phyloP scores from a whole-genome alignment of 805 yeast genomes.

The Ogataea naganishii region DNA sequence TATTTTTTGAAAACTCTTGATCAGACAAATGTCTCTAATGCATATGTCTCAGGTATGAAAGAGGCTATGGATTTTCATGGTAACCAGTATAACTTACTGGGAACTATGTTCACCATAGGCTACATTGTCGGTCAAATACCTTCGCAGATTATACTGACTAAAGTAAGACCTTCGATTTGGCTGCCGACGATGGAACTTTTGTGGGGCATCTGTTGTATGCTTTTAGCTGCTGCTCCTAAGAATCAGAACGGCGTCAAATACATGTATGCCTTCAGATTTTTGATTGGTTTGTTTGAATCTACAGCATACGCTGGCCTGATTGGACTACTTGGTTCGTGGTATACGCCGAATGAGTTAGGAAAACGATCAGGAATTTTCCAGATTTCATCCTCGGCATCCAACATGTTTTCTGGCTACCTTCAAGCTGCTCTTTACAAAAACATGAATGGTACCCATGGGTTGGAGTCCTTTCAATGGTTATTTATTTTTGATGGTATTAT shows the following conservation, averaged over 20 bases:
- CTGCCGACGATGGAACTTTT: conserved; percentile 11
- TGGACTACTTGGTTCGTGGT: conserved; percentile 49
- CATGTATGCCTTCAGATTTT: conserved; percentile 51
- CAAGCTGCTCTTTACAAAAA: conserved; percentile 42
- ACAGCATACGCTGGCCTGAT: conserved; percentile 55
- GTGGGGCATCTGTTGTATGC: conserved; percentile 12
- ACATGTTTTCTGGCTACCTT: conserved; percentile 50
- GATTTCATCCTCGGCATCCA: conserved; percentile 52
- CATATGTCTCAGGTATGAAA: conserved; percentile 52
- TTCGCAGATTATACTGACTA: no score
- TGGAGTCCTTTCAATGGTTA: conserved; percentile 61
- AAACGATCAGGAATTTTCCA: conserved; percentile 55
- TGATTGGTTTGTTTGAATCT: conserved; percentile 60
- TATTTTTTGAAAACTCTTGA: conserved; percentile 62
- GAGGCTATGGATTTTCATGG: conserved; percentile 46
- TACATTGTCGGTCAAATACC: conserved; percentile 5
- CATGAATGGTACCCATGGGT: conserved; percentile 38
- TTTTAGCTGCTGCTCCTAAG: conserved; percentile 7
- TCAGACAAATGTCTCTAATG: conserved; percentile 46
- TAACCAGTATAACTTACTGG: conserved; percentile 11
- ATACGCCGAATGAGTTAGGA: conserved; percentile 43
- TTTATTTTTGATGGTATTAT: conserved; percentile 54
- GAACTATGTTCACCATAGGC: conserved; percentile 23
- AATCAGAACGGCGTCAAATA: conserved; percentile 32
- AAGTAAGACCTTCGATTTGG: conserved; percentile 6